Conservation (phyloP, 108 stramenopile genomes). For the Cyclotella atomus region DNA sequence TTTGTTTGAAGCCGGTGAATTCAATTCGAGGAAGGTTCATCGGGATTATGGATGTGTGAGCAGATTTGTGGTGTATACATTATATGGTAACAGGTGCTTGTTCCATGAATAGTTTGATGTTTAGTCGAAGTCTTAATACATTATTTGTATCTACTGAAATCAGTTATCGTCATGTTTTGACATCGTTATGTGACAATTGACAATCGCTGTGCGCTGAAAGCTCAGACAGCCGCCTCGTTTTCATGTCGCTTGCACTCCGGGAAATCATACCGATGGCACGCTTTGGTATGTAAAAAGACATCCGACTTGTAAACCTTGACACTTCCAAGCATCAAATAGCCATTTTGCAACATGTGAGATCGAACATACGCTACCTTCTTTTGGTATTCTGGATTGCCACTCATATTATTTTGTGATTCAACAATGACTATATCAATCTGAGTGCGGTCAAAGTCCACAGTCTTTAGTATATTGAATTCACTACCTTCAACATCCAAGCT, state of each 20-base stretch:
- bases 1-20: constrained; percentile 55
- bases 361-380: constrained; percentile 18
- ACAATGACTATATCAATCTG: constrained; percentile 57
- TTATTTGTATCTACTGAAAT: too few relatives aligned
- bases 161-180: too few relatives aligned
- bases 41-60: constrained; percentile 5
- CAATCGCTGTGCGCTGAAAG: too few relatives aligned
- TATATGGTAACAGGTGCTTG: too few relatives aligned
- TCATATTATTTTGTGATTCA: constrained; percentile 47
- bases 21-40: constrained; percentile 35
- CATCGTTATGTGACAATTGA: too few relatives aligned
- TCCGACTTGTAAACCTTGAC: constrained; percentile 21
- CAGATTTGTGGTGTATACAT: too few relatives aligned
- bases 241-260: too few relatives aligned
- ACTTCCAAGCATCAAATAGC: constrained; percentile 30
- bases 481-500: constrained; percentile 76
- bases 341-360: neutral
- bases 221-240: too few relatives aligned
- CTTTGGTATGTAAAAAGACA: constrained; percentile 19
- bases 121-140: too few relatives aligned
- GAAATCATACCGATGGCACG: constrained; percentile 3
- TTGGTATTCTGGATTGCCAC: constrained; percentile 14
- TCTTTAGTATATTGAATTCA: constrained; percentile 53
- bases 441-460: constrained; percentile 55
- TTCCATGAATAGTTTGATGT: too few relatives aligned